Base-by-base conservation (phyloP, 176 grass and related monocot genomes). In the Panicum miliaceum region DNA sequence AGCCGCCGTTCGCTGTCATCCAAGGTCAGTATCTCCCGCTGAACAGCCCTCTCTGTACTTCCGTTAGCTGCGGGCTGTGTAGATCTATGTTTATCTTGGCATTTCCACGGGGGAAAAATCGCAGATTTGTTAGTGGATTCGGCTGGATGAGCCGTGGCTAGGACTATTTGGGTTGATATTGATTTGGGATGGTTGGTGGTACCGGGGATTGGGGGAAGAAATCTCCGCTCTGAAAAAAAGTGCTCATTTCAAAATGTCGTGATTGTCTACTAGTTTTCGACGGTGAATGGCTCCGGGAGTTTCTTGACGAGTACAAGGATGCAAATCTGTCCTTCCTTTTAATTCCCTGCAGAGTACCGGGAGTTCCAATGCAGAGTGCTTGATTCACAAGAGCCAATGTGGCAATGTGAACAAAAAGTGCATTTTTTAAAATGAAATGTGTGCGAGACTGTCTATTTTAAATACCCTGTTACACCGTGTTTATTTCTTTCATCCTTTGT, bases 41-140 rank as follows among this genome's bases (percentile, higher is more conserved):
- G 18, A 11, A 34, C 7, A 34, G 43, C 48, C 16, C 48, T 35
- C 71, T 36, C 6, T 34, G 27, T n/a, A n/a, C n/a, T n/a, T n/a
- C n/a, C n/a, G n/a, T n/a, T n/a, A 32, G 29, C 29, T 32, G 29
- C 29, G 29, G 29, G 29, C 29, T 32, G 29, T 32, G 6, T 67
- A 68, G 73, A 85, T 85, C 73, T 77, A 58, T 68, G 12, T 46
- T 35, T 60, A 13, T 46, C 67, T 69, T 76, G 45, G 34, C 46
- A 38, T 42, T 65, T 69, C 18, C 11, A 34, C 2, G 27, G 19
- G 11, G 19, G 18, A 34, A 50, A 53, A 80, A 48, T 35, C 4
- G 4, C 64, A 64, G 47, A 86, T 73, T 48, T 13, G 35, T 54
- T 53, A 19, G 32, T 64, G 5, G 32, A 35, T 27, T 48, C 22